phyloP scores from a whole-genome alignment of 495 filamentous ascomycete species.

The Tuber melanosporum region DNA sequence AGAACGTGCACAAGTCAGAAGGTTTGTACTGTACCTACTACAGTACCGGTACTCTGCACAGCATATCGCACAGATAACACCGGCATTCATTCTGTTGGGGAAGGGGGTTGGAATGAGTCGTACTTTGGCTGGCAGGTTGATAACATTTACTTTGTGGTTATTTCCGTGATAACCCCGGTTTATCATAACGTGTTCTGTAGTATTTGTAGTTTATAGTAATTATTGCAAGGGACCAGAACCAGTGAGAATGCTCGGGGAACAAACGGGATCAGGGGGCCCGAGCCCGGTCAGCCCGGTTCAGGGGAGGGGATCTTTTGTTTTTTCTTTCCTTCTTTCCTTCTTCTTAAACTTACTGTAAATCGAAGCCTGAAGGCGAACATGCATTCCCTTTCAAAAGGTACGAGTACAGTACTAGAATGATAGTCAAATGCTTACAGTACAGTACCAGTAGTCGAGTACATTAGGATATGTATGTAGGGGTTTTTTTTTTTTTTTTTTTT shows the following conservation, averaged over 20 bases:
- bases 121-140: not conserved
- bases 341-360: too few species aligned
- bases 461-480: too few species aligned
- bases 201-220: not conserved
- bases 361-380: not conserved
- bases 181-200: too few species aligned
- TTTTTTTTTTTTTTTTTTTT: not conserved
- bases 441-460: not conserved
- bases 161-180: not conserved
- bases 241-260: not conserved
- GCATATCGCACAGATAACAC: too few species aligned
- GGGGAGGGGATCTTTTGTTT: not conserved
- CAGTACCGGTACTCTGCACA: not conserved
- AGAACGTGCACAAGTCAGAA: not conserved
- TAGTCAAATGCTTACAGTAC: conserved; percentile 8
- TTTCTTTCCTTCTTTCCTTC: not conserved
- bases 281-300: not conserved
- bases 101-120: not conserved
- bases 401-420: not conserved
- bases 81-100: not conserved
- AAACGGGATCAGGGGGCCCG: not conserved
- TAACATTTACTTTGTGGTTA: not conserved
- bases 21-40: not conserved
- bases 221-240: not conserved
- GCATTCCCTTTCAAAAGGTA: not conserved